These are phyloP conservation scores for Cymbopogon flexuosus DNA, from an alignment of 202 grass and related monocot genomes.

Conservation along the genomic window DNA sequence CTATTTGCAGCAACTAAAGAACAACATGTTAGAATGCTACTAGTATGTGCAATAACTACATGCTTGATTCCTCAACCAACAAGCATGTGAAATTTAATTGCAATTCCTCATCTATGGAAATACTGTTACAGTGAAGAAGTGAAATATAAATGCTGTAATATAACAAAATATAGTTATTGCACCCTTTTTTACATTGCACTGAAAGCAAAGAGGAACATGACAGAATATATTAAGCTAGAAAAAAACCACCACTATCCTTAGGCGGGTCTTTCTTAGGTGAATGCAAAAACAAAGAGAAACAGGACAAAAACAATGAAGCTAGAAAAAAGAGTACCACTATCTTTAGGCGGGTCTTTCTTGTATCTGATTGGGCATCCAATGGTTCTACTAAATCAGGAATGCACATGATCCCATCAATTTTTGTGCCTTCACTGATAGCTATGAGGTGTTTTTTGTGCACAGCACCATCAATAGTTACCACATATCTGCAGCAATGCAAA, in stretches of 20 bases:
- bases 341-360: constrained; percentile 61
- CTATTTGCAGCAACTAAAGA: not conserved
- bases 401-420: constrained; percentile 73
- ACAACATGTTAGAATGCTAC: not conserved
- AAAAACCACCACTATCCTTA: constrained; percentile 74
- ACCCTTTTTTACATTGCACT: not conserved
- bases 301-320: not conserved
- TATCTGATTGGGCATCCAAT: constrained; percentile 55
- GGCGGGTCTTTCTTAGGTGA: constrained; percentile 39
- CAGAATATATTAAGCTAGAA: constrained; percentile 12
- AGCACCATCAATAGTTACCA: constrained; percentile 67
- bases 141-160: not conserved
- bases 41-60: not conserved
- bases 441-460: constrained; percentile 72
- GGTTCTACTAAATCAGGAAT: constrained; percentile 79
- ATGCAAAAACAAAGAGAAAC: constrained; percentile 26
- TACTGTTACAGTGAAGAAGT: not conserved
- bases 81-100: not conserved
- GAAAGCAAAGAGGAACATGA: constrained; percentile 24
- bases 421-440: constrained; percentile 74
- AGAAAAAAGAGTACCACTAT: constrained; percentile 69
- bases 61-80: not conserved
- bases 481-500: constrained; percentile 60
- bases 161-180: not conserved
- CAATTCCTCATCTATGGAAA: not conserved